Percentiles rank a stretch among this genome's conserved stretches.
Conservation (phyloP, 2,329 filamentous ascomycete species). For the Xylariomycetidae sp. region DNA sequence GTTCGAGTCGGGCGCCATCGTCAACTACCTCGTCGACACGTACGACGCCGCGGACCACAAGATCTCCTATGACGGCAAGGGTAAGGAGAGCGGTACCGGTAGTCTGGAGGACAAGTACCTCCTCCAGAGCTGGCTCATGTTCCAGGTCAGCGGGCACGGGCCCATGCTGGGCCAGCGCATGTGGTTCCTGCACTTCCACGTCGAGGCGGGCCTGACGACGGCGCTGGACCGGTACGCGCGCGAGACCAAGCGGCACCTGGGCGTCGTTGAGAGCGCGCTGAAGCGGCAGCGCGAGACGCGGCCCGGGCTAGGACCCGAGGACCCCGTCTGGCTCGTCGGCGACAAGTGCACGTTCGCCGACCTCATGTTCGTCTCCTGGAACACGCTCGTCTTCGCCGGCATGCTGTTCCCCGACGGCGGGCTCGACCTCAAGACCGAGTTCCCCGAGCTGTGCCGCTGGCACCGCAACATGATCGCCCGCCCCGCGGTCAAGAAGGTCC, state of each 20-base stretch:
- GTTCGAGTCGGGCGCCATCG: slow-evolving; percentile 46
- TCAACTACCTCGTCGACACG: slow-evolving; percentile 40
- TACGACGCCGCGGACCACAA: slow-evolving; percentile 40
- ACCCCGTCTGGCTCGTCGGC: slow-evolving; percentile 17
- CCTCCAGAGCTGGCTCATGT: slow-evolving; percentile 39
- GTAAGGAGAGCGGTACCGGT: too few relatives aligned
- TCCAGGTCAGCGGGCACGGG: slow-evolving; percentile 36
- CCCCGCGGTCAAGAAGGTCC: slow-evolving; percentile 9
- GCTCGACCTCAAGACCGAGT: slow-evolving; percentile 9
- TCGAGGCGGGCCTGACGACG: slow-evolving; percentile 24
- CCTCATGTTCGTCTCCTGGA: slow-evolving; percentile 17
- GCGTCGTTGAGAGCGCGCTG: slow-evolving; percentile 10
- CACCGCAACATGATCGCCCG: slow-evolving; percentile 6
- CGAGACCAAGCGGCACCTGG: slow-evolving; percentile 13
- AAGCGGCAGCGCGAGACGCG: slow-evolving; percentile 7
- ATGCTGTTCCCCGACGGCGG: slow-evolving; percentile 5
- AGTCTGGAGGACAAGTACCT: slow-evolving; percentile 30
- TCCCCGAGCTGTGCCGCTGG: slow-evolving; percentile 11
- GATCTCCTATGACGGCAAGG: slow-evolving; percentile 39
- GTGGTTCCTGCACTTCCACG: slow-evolving; percentile 30
- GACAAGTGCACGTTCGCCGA: slow-evolving; percentile 18
- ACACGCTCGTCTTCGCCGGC: slow-evolving; percentile 5
- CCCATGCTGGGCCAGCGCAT: slow-evolving; percentile 36
- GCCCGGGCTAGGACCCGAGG: slow-evolving; percentile 3
- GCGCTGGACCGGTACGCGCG: slow-evolving; percentile 23